Evolutionary conservation across 2,329 filamentous ascomycete species (phyloP), one percentile per base, ranked within the genome.

Genomic region (Monosporascus sp.): DNA sequence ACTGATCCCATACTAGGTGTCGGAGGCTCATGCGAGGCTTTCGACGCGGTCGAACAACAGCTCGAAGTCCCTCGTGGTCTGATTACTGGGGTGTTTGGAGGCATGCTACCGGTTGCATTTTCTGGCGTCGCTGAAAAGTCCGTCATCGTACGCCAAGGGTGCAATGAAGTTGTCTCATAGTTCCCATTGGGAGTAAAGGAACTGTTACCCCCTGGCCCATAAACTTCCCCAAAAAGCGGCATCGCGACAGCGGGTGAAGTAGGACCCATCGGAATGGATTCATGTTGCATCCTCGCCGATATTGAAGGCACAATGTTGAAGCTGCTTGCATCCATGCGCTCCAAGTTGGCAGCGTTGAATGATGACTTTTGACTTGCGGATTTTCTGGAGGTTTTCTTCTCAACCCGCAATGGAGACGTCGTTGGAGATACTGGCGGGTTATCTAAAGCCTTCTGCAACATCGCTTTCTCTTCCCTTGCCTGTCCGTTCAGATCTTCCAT

Each of bases 321-420:
- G 54, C 75, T 76, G 57, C 67, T 75, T n/a, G 73, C 69, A 57
- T 83, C 77, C 69, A 83, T 81, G 53, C 79, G 74, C 47, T 76
- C 73, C 17, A 84, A 65, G 9, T 70, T 72, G 2, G 69, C 63
- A 1, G 74, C 66, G 55, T 81, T 80, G 58, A 80, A 75, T 1
- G 79, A 79, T 52, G 72, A 74, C 59, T 78, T 82, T 50, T 74
- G 72, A 39, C 58, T 61, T 15, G 62, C 60, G 5, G 63, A 61
- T 59, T 72, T 76, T 9, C 24, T 25, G 14, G 70, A 62, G 9
- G 58, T 60, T 3, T 72, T 55, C 54, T 81, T 81, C 57, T 73
- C 73, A 2, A 81, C 67, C 53, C 80, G 74, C 52, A 75, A 77
- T 2, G 70, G 61, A 4, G 68, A 62, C 15, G 59, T 65, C 3